Evolutionary conservation across 2,329 filamentous ascomycete species (phyloP).

Genomic region (Orbilia brochopaga): DNA sequence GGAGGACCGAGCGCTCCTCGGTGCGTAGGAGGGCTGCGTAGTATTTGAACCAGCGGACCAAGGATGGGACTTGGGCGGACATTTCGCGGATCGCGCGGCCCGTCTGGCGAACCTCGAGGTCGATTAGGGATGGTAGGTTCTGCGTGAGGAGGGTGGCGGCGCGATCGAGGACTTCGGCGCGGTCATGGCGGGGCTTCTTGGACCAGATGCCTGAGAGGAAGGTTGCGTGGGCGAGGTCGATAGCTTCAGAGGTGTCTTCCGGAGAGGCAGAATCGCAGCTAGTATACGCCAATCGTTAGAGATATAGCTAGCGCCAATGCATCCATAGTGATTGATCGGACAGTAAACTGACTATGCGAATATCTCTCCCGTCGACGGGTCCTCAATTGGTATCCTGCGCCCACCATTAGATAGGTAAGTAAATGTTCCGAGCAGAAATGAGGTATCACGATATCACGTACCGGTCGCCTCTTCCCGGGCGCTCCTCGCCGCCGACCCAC

Average conservation of each 20-base stretch:
- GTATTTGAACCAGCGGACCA: slow-evolving; percentile 74
- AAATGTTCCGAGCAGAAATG: slow-evolving; percentile 42
- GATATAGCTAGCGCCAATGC: not conserved
- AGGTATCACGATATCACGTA: slow-evolving; percentile 56
- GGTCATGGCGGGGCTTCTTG: slow-evolving; percentile 63
- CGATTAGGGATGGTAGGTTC: slow-evolving; percentile 65
- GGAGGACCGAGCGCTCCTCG: slow-evolving; percentile 70
- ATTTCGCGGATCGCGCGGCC: slow-evolving; percentile 73
- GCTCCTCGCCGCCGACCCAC: slow-evolving; percentile 60
- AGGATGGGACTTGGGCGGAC: slow-evolving; percentile 70
- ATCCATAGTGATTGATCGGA: slow-evolving; percentile 2
- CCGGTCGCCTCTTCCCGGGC: slow-evolving; percentile 60
- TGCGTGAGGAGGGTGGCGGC: slow-evolving; percentile 65
- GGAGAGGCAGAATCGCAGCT: slow-evolving; percentile 63
- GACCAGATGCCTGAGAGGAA: slow-evolving; percentile 67
- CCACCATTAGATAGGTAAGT: slow-evolving; percentile 41
- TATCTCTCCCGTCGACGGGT: slow-evolving; percentile 64
- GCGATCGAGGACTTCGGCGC: slow-evolving; percentile 69
- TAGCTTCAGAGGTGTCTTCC: slow-evolving; percentile 60
- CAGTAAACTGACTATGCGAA: slow-evolving; percentile 61
- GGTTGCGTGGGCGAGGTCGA: slow-evolving; percentile 59
- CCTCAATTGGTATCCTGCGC: slow-evolving; percentile 63
- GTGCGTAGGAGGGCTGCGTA: slow-evolving; percentile 72
- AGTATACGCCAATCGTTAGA: not conserved
- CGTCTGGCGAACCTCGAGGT: slow-evolving; percentile 71